Base-by-base conservation (phyloP, 2,329 filamentous ascomycete genomes). In the Apiospora arundinis region DNA sequence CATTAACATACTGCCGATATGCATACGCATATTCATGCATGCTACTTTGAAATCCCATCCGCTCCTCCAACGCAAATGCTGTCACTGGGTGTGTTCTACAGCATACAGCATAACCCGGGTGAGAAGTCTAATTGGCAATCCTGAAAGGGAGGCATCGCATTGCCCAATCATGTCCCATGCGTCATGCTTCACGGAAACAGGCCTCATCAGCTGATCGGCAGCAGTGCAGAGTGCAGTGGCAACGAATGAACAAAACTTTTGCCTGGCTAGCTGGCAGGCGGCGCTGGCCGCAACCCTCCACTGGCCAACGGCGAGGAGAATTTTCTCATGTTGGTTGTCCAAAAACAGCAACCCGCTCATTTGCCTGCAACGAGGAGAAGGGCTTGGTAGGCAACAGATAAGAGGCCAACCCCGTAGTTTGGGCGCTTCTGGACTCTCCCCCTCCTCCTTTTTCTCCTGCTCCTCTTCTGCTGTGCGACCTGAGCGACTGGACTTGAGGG, bases 131-230 rank as follows among this genome's bases (percentile, higher is more conserved):
- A 63, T 40, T 63, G 56, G 56, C 56, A 63, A 63, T 23, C 9
- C 32, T 21, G 6, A 21, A 63, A 32, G 56, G 28, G 23, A 21
- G 32, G 45, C 6, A 9, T 4, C 18, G 56, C 56, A 40, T 63
- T 37, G 56, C n/a, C 56, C 56, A 63, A 63, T 63, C 32, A 40
- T 63, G 18, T 9, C 21, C 18, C 16, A 40, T 63, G 56, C 56
- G 11, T 40, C 32, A 63, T n/a, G 56, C 56, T 63, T 40, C 56
- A 23, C 56, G 56, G 56, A 63, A 63, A 40, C 32, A 63, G 32
- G 32, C 56, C 32, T 63, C 56, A 63, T 63, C 56, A 63, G 56
- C 56, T 63, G 56, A 63, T 63, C 56, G 56, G 11, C 32, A 63
- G 8, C 28, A 60, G 52, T 60, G 28, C 52, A 60, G 52, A 28